Evolutionary conservation across 1,284 basidiomycete genomes (phyloP), one percentile per base, ranked within the genome.

Genomic region (Leccinum insigne): DNA sequence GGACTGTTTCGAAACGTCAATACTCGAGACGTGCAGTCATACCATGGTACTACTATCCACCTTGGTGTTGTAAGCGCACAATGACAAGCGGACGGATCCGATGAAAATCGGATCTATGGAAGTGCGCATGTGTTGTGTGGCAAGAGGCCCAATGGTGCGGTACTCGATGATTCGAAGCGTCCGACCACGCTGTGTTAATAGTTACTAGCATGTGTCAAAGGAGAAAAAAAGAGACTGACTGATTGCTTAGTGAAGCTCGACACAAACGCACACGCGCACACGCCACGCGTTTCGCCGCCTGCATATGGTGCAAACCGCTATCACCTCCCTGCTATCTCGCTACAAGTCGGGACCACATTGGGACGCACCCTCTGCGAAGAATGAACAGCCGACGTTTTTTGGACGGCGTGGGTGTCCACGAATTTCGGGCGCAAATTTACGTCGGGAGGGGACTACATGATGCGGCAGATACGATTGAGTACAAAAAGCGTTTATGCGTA

Each of bases 111-210:
- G 66, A 49, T 29, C n/a, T 47, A 29, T 38, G 40, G 60, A 32
- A 44, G 47, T 49, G 47, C 18, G 11, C 18, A 13, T 49, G 5
- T 49, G 47, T 49, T 21, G 40, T 42, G 57, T 44, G 56, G 57
- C 42, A 44, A 26, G 58, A 32, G 32, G 54, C 44, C 23, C 14
- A 23, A 35, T 35, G 35, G 11, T 26, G 16, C 26, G 57, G 62
- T 14, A 18, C 62, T 62, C 57, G 29, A 65, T 69, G 54, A 29
- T 58, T 21, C 21, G 16, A 49, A 63, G 18, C 49, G 23, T 18
- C 29, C n/a, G 16, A 21, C 23, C 63, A 52, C 64, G 26, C 16
- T 54, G 23, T 32, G n/a, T 7, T 26, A 32, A 16, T n/a, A 59
- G 61, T 69, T 29, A 29, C 26, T 29, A 69, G 47, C 52, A 65